These are phyloP conservation scores for Micractinium conductrix DNA, from an alignment of 139 green algal genomes.

Conservation along the genomic window DNA sequence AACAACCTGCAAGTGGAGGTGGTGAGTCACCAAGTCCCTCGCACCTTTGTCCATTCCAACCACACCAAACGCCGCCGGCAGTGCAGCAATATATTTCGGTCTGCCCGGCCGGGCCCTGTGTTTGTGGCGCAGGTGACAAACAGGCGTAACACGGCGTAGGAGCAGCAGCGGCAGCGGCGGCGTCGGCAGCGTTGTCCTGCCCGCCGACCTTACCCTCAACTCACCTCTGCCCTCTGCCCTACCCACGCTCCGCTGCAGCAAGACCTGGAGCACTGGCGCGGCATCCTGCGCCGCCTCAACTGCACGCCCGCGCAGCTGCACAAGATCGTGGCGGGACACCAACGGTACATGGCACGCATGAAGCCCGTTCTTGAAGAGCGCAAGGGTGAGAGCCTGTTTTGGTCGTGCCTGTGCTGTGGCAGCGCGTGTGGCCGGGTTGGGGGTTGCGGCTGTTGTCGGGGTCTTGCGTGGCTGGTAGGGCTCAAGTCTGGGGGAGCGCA, in stretches of 20 bases:
- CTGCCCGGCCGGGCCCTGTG: too few relatives aligned
- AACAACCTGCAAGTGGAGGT: constrained; percentile 6
- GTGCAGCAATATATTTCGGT: too few relatives aligned
- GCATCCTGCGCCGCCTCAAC: constrained; percentile 23
- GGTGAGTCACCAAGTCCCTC: constrained; percentile 9
- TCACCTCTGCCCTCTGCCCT: not conserved
- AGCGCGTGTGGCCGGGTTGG: too few relatives aligned
- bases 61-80: too few relatives aligned
- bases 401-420: not conserved
- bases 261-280: constrained; percentile 15
- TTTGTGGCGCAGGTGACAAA: too few relatives aligned
- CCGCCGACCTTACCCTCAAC: not conserved
- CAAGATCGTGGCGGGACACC: constrained; percentile 18
- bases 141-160: too few relatives aligned
- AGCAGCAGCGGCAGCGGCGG: too few relatives aligned
- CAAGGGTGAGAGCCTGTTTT: not conserved
- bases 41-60: too few relatives aligned
- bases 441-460: too few relatives aligned
- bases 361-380: constrained; percentile 5
- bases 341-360: constrained; percentile 17
- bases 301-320: constrained; percentile 16
- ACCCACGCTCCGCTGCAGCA: not conserved
- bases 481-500: too few relatives aligned
- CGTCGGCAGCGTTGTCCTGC: too few relatives aligned
- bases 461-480: too few relatives aligned